These are phyloP conservation scores for Scytalidium lignicola DNA, from an alignment of 2,329 filamentous ascomycete species.

Conservation along the genomic window DNA sequence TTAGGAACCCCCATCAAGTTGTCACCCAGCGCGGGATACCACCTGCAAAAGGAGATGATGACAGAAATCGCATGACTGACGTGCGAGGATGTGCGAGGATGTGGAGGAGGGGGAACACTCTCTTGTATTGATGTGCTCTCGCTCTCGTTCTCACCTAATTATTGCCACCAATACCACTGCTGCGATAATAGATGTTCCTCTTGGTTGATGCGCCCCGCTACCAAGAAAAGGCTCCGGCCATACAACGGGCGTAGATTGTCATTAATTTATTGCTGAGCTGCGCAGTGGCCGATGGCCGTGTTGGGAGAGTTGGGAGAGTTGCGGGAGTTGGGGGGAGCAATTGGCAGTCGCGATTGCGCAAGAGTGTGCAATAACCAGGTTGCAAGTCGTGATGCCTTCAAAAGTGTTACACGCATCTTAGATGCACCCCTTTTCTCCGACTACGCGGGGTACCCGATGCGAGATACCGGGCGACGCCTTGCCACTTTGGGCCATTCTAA, in stretches of 20 bases:
- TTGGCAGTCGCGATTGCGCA: neutral
- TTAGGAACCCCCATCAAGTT: too few relatives aligned
- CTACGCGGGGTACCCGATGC: neutral
- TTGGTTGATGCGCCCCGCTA: neutral
- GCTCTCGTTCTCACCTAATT: too few relatives aligned
- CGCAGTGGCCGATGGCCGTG: neutral
- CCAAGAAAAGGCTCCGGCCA: neutral
- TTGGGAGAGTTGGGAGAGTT: too few relatives aligned
- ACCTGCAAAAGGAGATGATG: neutral
- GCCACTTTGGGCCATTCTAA: neutral
- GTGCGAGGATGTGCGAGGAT: too few relatives aligned
- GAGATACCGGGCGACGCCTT: neutral
- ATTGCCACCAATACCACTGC: neutral
- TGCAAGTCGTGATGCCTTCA: neutral
- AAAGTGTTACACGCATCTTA: neutral
- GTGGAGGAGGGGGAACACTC: neutral
- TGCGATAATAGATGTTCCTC: neutral
- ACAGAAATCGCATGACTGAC: neutral
- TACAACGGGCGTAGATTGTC: too few relatives aligned
- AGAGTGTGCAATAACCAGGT: neutral
- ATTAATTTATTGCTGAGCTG: neutral
- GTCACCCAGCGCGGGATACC: neutral
- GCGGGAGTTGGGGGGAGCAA: slow-evolving; percentile 10
- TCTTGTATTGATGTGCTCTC: too few relatives aligned
- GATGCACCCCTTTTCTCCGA: neutral